Conservation (phyloP, 805 yeast genomes). For the Zygoascus flipseniorum region DNA sequence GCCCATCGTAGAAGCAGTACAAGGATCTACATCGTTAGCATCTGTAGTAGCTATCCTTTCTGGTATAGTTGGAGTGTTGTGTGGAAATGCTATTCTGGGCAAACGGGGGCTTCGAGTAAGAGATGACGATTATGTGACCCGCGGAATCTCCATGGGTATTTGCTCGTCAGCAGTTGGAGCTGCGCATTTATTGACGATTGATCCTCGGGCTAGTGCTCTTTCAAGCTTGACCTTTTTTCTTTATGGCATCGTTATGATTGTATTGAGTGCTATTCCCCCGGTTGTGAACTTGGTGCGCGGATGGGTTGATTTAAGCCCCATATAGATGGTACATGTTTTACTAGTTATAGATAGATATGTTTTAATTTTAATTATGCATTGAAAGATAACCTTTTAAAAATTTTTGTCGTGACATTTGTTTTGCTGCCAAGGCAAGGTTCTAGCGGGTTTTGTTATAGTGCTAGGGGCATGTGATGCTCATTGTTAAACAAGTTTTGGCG, state of each 20-base stretch:
- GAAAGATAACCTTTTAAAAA: too few species aligned
- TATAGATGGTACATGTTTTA: not conserved
- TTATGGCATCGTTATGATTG: conserved; percentile 66
- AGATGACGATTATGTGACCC: conserved; percentile 57
- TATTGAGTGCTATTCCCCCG: conserved; percentile 53
- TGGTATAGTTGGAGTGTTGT: conserved; percentile 66
- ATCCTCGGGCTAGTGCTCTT: conserved; percentile 76
- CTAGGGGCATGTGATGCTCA: not conserved
- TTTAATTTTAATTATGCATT: too few species aligned
- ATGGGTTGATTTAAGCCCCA: conserved; percentile 12
- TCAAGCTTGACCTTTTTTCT: conserved; percentile 61
- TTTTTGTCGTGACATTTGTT: too few species aligned
- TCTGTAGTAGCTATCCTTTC: conserved; percentile 71
- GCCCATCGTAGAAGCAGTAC: conserved; percentile 58
- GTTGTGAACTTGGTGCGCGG: conserved; percentile 38
- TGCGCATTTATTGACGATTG: conserved; percentile 58
- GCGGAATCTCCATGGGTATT: conserved; percentile 70
- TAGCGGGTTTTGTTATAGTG: not conserved
- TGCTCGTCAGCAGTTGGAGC: conserved; percentile 81
- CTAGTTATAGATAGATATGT: too few species aligned
- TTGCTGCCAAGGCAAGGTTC: too few species aligned
- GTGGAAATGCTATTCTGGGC: conserved; percentile 48
- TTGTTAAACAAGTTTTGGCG: not conserved
- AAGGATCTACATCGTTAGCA: conserved; percentile 63
- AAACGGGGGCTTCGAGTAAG: conserved; percentile 39